Evolutionary conservation across 805 yeast species (phyloP).

Genomic region (Ogataea neopini): DNA sequence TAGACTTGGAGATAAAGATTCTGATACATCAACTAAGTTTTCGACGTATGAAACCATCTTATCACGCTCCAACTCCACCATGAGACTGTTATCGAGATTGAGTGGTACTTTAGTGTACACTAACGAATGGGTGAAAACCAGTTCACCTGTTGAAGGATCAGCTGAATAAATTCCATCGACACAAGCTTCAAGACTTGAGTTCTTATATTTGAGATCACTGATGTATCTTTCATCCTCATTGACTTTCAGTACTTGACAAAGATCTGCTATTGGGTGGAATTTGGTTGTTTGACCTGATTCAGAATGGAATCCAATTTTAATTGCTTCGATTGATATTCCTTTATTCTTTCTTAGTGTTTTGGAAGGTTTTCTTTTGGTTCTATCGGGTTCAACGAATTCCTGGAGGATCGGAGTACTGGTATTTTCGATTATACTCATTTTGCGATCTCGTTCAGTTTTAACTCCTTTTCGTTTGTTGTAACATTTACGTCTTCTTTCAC

Average conservation of each 20-base stretch:
- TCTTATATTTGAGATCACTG: conserved; percentile 20
- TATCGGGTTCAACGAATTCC: conserved; percentile 3
- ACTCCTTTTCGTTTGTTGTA: conserved; percentile 28
- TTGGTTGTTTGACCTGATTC: background rate
- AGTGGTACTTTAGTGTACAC: conserved; percentile 31
- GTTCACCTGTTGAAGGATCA: conserved; percentile 2
- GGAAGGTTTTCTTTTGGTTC: conserved; percentile 4
- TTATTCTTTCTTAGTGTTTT: conserved; percentile 6
- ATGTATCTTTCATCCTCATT: conserved; percentile 30
- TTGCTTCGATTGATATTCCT: conserved; percentile 16
- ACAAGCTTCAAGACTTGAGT: conserved; percentile 20
- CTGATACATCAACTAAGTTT: conserved; percentile 24
- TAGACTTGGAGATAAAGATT: conserved; percentile 15
- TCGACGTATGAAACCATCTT: conserved; percentile 32
- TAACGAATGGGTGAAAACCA: conserved; percentile 26
- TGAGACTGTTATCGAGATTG: conserved; percentile 13
- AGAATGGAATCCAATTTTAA: conserved; percentile 22
- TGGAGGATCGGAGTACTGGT: conserved; percentile 7
- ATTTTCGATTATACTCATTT: conserved; percentile 7
- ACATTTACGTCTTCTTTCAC: conserved; percentile 29
- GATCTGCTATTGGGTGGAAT: conserved; percentile 24
- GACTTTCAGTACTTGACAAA: conserved; percentile 23
- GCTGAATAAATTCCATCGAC: conserved; percentile 27
- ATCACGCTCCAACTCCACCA: conserved; percentile 29
- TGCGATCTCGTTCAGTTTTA: conserved; percentile 14